phyloP scores from a whole-genome alignment of 345 rosid genomes.

The Linum tenue region DNA sequence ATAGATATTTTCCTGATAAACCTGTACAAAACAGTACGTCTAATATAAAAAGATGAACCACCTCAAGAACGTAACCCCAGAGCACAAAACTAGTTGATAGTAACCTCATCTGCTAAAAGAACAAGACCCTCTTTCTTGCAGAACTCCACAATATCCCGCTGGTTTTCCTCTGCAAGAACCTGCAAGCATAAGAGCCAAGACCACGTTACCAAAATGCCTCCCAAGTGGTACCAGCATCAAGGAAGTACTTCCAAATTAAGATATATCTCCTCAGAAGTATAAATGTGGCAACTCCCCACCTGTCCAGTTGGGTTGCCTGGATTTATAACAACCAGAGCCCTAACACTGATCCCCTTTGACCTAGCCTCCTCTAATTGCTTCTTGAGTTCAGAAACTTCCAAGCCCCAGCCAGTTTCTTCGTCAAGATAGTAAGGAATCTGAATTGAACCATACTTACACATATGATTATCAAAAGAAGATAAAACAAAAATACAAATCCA shows the following conservation, averaged over 20 bases:
- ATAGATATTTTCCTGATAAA: constrained; percentile 82
- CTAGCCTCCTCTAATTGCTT: constrained; percentile 66
- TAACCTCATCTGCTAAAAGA: constrained; percentile 84
- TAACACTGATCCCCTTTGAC: constrained; percentile 68
- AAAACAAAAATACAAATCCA: background rate
- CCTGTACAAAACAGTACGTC: constrained; percentile 28
- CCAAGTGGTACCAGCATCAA: background rate
- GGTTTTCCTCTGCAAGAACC: constrained; percentile 91
- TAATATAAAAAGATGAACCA: background rate
- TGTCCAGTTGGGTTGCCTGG: constrained; percentile 96
- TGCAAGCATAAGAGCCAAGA: constrained; percentile 17
- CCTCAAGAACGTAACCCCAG: background rate
- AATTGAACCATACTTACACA: background rate
- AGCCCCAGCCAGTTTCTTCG: constrained; percentile 89
- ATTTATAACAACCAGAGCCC: constrained; percentile 89
- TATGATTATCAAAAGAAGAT: background rate
- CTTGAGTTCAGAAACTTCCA: constrained; percentile 76
- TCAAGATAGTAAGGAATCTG: constrained; percentile 95
- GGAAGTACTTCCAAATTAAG: background rate
- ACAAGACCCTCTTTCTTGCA: constrained; percentile 89
- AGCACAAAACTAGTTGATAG: constrained; percentile 1
- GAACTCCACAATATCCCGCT: constrained; percentile 64
- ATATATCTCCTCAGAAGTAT: background rate
- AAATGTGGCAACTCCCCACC: constrained; percentile 30
- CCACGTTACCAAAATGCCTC: background rate